These are phyloP conservation scores for Globisporangium alternatum DNA, from an alignment of 352 stramenopile genomes.

Conservation along the genomic window DNA sequence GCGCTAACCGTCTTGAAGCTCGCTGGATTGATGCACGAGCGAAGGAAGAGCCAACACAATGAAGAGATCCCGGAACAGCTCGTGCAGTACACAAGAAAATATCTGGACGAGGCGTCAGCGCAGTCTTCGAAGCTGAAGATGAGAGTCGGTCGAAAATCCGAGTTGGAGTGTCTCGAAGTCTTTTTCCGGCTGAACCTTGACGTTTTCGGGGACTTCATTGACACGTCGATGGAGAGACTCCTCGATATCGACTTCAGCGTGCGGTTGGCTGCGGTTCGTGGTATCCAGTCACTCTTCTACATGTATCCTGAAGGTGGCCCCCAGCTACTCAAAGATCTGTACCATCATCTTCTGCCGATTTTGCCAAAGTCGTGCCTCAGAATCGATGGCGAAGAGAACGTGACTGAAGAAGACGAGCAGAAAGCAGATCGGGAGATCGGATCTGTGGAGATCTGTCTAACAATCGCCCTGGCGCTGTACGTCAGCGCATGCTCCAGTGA, in stretches of 20 bases:
- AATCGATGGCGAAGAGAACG: background rate
- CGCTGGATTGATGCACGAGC: conserved; percentile 51
- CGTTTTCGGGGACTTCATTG: conserved; percentile 52
- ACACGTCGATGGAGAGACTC: conserved; percentile 39
- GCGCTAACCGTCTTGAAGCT: conserved; percentile 41
- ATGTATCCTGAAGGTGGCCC: conserved; percentile 77
- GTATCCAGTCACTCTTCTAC: conserved; percentile 68
- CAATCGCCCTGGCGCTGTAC: conserved; percentile 55
- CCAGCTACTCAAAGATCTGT: conserved; percentile 57
- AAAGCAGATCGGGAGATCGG: conserved; percentile 8
- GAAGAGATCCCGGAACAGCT: conserved; percentile 51
- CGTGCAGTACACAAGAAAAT: conserved; percentile 36
- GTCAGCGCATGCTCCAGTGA: conserved; percentile 64
- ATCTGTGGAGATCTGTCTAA: conserved; percentile 38
- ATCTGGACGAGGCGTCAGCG: conserved; percentile 25
- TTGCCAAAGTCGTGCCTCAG: conserved; percentile 8
- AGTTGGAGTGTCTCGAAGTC: conserved; percentile 56
- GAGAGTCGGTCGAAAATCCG: conserved; percentile 28
- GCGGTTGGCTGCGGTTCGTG: conserved; percentile 37
- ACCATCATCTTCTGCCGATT: conserved; percentile 32
- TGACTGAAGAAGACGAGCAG: background rate
- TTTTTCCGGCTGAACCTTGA: conserved; percentile 64
- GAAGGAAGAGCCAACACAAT: conserved; percentile 42
- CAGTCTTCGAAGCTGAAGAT: conserved; percentile 22
- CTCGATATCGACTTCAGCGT: conserved; percentile 57